Conservation (phyloP, 495 filamentous ascomycete genomes). For the Talaromyces borbonicus region DNA sequence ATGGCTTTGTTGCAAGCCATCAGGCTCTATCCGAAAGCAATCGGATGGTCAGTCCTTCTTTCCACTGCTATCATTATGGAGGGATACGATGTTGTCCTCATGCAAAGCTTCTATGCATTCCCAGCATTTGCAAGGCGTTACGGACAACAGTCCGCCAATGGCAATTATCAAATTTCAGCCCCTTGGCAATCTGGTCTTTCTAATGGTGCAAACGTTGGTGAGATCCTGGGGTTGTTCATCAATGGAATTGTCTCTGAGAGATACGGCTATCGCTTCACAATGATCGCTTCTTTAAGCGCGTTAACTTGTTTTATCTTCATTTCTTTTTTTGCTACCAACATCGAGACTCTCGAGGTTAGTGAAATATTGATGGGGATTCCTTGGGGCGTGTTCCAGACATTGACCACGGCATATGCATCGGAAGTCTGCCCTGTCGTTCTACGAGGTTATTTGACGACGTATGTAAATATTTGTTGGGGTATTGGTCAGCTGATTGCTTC, state of each 20-base stretch:
- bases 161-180: constrained; percentile 46
- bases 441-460: constrained; percentile 34
- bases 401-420: constrained; percentile 42
- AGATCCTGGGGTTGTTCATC: constrained; percentile 23
- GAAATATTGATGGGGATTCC: constrained; percentile 16
- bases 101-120: constrained; percentile 12
- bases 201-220: constrained; percentile 35
- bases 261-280: constrained; percentile 40
- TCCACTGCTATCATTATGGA: constrained; percentile 33
- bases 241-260: constrained; percentile 36
- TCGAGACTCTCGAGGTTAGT: constrained; percentile 3
- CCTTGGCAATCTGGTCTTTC: constrained; percentile 59
- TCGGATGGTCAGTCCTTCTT: constrained; percentile 28
- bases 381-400: constrained; percentile 40
- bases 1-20: constrained; percentile 9
- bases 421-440: constrained; percentile 39
- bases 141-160: constrained; percentile 15
- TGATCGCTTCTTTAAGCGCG: constrained; percentile 48
- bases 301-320: constrained; percentile 17
- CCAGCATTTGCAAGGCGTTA: constrained; percentile 18
- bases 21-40: constrained; percentile 23
- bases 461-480: constrained; percentile 38
- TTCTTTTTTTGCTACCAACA: constrained; percentile 17
- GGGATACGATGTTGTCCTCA: constrained; percentile 30
- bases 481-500: constrained; percentile 43